Evolutionary conservation across 768 basidiomycete species (phyloP).

Genomic region (Boletus barrowsii): DNA sequence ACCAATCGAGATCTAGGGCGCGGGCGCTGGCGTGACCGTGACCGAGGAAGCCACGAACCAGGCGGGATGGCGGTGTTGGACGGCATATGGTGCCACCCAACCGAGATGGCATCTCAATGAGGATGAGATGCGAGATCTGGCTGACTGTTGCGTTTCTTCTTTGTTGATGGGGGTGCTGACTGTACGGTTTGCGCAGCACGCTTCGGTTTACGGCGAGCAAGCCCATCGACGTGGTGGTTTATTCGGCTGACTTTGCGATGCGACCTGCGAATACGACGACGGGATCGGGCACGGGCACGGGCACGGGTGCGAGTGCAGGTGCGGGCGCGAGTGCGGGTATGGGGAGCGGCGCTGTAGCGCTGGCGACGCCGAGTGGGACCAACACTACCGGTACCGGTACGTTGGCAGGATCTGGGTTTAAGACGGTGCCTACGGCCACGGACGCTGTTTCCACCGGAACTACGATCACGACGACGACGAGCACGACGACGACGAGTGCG

Average conservation of each 20-base stretch:
- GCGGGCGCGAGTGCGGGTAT: neutral
- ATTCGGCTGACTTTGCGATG: conserved; percentile 53
- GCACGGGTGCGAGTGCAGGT: neutral
- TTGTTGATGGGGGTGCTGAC: neutral
- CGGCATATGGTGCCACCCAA: neutral
- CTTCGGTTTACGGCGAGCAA: conserved; percentile 32
- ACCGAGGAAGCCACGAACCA: conserved; percentile 2
- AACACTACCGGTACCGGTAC: neutral
- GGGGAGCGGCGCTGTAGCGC: neutral
- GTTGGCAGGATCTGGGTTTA: conserved; percentile 1
- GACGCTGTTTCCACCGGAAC: conserved; percentile 4
- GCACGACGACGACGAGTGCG: neutral
- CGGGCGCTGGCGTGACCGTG: neutral
- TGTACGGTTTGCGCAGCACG: conserved; percentile 13
- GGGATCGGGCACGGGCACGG: neutral
- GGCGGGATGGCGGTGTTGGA: conserved; percentile 13
- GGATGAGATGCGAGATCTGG: conserved; percentile 11
- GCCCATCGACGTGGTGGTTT: conserved; percentile 34
- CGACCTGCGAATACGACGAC: conserved; percentile 18
- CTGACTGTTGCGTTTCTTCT: neutral
- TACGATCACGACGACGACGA: neutral
- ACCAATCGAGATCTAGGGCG: conserved; percentile 17
- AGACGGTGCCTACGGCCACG: conserved; percentile 1
- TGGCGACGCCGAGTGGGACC: conserved; percentile 8
- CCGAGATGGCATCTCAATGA: neutral